Evolutionary conservation across 1,139 yeast genomes (phyloP), one percentile per base, ranked within the genome.

Genomic region (Hansenula lynferdii): DNA sequence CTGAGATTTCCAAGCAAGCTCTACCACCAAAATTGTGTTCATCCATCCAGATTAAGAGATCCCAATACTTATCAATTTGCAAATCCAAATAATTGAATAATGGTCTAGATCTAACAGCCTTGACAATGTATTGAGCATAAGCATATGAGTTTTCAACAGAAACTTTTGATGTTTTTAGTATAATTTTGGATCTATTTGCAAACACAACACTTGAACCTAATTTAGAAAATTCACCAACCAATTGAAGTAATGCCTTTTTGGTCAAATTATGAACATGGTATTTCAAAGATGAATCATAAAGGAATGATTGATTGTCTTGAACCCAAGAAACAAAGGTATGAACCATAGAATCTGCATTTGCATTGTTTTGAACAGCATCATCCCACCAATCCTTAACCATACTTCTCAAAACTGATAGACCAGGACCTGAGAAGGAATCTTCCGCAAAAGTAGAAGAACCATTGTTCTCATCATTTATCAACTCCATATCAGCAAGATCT

Each of bases 341-440:
- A 51, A 92, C 83, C 75, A 92, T 75, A 1, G 86, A 67, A 58
- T 92, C 98, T 0, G 97, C 97, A 48, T 80, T 80, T 9, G 68
- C 54, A 48, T 84, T 75, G 43, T 78, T 78, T 23, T 70, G 68
- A 40, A 85, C 64, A 0, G 97, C 97, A 54, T 81, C 85, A 55
- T 87, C 95, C 97, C 97, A 92, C 96, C 97, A 87, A 31, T 73
- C 80, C 51, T 83, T 86, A 8, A 94, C 84, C 75, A 92, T 68
- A 5, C 72, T 61, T 54, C 95, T 75, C 43, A 94, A 69, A 1
- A 84, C 82, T 14, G 70, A 60, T 43, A 92, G 66, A 1, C 96
- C 86, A 1, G 86, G 79, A 0, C 80, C 70, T n/a, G 90, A 81
- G 52, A 90, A 89, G 0, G 95, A 76, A 58, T 83, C 89, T 50